Conservation (phyloP, 257 asterid species). For the Fraxinus cuspidata region DNA sequence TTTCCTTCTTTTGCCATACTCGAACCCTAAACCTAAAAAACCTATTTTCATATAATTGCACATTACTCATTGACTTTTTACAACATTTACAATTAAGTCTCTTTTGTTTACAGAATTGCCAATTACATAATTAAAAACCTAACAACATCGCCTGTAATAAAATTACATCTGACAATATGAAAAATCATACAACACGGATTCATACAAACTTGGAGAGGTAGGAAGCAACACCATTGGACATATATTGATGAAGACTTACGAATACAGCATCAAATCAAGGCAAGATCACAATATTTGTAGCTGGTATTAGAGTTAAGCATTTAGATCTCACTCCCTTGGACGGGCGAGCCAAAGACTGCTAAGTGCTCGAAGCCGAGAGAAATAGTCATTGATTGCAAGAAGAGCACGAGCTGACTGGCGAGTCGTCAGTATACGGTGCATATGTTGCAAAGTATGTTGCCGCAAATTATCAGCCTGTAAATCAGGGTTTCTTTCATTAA, state of each 20-base stretch:
- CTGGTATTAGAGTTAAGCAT: neutral
- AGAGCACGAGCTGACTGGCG: constrained; percentile 68
- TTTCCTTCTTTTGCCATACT: too few species aligned
- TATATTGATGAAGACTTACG: neutral
- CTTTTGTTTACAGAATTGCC: too few species aligned
- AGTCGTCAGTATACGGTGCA: constrained; percentile 53
- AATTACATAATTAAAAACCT: too few species aligned
- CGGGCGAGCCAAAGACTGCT: constrained; percentile 68
- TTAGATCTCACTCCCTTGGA: constrained; percentile 43
- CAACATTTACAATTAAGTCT: too few species aligned
- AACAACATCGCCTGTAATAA: neutral
- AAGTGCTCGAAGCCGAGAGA: constrained; percentile 60
- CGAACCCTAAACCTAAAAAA: too few species aligned
- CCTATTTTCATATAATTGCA: too few species aligned
- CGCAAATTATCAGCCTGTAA: constrained; percentile 58
- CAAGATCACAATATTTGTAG: neutral
- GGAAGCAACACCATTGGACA: neutral
- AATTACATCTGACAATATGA: neutral
- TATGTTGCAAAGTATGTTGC: constrained; percentile 52
- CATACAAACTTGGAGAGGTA: neutral
- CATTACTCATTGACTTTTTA: too few species aligned
- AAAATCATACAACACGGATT: neutral
- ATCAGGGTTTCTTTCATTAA: neutral
- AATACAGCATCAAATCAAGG: neutral
- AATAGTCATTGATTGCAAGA: constrained; percentile 54